Conservation (phyloP, 179 eudicot genomes). For the Gypsophila paniculata region DNA sequence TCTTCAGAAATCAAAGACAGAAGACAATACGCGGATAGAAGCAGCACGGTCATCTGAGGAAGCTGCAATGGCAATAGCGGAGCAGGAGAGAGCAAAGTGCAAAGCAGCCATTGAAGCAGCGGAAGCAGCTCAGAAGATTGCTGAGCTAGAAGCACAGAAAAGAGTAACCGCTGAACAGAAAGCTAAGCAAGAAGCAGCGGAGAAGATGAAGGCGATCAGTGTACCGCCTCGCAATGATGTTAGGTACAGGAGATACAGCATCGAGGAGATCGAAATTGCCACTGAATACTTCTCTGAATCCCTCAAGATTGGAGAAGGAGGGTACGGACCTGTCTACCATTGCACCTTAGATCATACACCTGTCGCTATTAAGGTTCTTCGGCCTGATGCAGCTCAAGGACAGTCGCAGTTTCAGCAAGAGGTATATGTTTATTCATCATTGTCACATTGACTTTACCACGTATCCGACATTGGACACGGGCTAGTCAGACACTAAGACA, state of each 20-base stretch:
- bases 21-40: conserved; percentile 35
- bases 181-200: conserved; percentile 23
- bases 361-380: conserved; percentile 45
- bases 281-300: conserved; percentile 36
- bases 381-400: conserved; percentile 50
- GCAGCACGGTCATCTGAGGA: conserved; percentile 37
- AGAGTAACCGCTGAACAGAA: conserved; percentile 27
- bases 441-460: background rate
- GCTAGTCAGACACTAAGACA: too few relatives aligned
- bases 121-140: conserved; percentile 42
- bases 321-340: conserved; percentile 48
- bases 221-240: conserved; percentile 15
- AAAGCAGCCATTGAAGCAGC: conserved; percentile 46
- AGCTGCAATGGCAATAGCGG: conserved; percentile 38
- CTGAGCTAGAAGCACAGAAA: conserved; percentile 42
- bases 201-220: conserved; percentile 20
- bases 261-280: conserved; percentile 42
- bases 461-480: background rate
- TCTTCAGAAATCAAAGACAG: conserved; percentile 30
- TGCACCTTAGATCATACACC: conserved; percentile 39
- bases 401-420: conserved; percentile 46
- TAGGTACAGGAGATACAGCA: conserved; percentile 38
- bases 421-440: conserved; percentile 19
- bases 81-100: conserved; percentile 42
- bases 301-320: conserved; percentile 49